Base-by-base conservation (phyloP, 352 stramenopile genomes). In the Globisporangium nagaii region DNA sequence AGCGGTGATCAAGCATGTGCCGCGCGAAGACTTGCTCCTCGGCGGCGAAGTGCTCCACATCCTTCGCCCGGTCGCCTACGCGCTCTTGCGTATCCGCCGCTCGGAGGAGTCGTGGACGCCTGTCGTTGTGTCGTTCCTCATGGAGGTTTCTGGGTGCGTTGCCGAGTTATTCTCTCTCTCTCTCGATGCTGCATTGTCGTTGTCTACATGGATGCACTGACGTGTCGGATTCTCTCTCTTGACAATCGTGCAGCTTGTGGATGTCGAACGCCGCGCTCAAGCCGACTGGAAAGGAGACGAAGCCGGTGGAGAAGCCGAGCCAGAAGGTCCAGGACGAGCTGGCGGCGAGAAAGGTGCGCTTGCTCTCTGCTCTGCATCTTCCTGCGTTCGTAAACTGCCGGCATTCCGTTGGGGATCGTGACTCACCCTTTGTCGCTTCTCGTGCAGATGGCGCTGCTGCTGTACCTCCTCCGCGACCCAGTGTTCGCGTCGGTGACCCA, bases 401-500 rank as follows among this genome's bases (percentile, higher is more conserved):
- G 11, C 31, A 8, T 12, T 40, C n/a, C n/a, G n/a, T n/a, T n/a
- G n/a, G n/a, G n/a, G n/a, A n/a, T n/a, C n/a, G n/a, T n/a, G n/a
- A n/a, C n/a, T n/a, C n/a, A n/a, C n/a, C n/a, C n/a, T n/a, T n/a
- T n/a, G n/a, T n/a, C n/a, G n/a, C n/a, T n/a, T n/a, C n/a, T n/a
- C n/a, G n/a, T n/a, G n/a, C n/a, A 93, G 84, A 90, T 92, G 79
- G 74, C 74, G 41, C 65, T 94, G 36, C 67, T 94, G 30, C 69
- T 94, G 7, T 94, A 94, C 52, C 68, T 94, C 57, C 77, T 94
- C 24, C 81, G 84, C 43, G 83, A 94, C 44, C 84, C 84, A 7
- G 64, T 92, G 32, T 94, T 85, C 50, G 71, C 59, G 0, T 75
- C 62, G 4, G 70, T 89, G 50, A 94, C 84, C 11, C 83, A 85